Base-by-base conservation (phyloP, 768 basidiomycete genomes). In the Suillus luteus region DNA sequence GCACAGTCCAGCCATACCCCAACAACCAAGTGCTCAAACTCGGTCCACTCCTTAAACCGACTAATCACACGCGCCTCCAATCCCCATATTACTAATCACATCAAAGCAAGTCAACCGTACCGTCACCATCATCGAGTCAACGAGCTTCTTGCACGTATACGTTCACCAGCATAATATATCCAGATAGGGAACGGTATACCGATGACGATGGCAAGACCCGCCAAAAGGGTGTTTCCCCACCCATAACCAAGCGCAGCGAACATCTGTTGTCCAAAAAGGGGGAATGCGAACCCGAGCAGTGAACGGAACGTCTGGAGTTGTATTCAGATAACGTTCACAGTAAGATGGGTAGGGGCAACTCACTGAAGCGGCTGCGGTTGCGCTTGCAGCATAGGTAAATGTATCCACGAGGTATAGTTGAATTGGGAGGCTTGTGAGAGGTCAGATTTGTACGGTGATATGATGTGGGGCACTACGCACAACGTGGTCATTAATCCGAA, bases 321-420 rank as follows among this genome's bases (percentile, higher is more conserved):
- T 2, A 31, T 65, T 59, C 49, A 27, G 43, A 27, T 19, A 41
- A 33, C 52, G 40, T 31, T 3, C 6, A 52, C 27, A 19, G 55
- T 9, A 35, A 54, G 22, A 61, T 60, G 27, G 22, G 27, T 11
- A 5, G 24, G 22, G 54, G 57, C 24, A 12, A 74, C 80, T 58
- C 69, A 88, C 88, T 11, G 88, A 78, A 43, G 86, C 85, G 2
- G 88, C 87, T 0, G 86, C 84, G 4, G 84, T 74, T 1, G 88
- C 89, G 64, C 85, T 87, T 12, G 89, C 89, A 40, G 88, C 87
- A 67, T 83, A 89, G 10, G 78, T 79, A 75, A 90, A 91, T 0
- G 88, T 80, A 73, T 91, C 90, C 24, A 90, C 87, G 38, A 92
- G 82, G 69, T 91, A 89, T 33, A 90, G 75, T 70, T 84, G 82